Base-by-base conservation (phyloP, 2,329 filamentous ascomycete species). In the Rhexocercosporidium sp. region DNA sequence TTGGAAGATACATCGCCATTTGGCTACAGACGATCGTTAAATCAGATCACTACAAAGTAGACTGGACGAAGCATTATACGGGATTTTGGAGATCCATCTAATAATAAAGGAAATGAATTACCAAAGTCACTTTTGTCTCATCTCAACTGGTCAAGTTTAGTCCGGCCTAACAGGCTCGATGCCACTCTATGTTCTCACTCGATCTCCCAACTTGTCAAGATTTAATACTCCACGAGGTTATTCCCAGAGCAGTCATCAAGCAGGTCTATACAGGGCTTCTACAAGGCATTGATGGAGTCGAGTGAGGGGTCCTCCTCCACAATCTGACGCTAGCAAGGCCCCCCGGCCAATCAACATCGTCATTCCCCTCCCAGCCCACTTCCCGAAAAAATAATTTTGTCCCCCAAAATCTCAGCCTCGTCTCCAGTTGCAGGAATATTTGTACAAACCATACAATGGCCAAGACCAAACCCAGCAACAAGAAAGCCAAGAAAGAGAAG, bases 391-490 rank as follows among this genome's bases (percentile, higher is more conserved):
- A 57, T 59, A 59, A 46, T 25, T 51, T 54, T 27, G 12, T 51
- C 53, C n/a, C 53, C 34, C 6, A 25, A 57, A 41, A 18, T 22
- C 54, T 57, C 54, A 57, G 54, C 54, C 54, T 57, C 49, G 61
- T 41, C 27, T 31, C 61, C 56, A 60, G 29, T 8, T 12, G 14
- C 20, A 56, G 18, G 25, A 37, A 22, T 18, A n/a, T n/a, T n/a
- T n/a, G n/a, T n/a, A n/a, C 27, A 62, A 37, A 51, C 14, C 8
- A 22, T 20, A 71, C 60, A 65, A 78, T 78, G 77, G 76, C 76
- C 39, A 78, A 78, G 70, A 76, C 74, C 14, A 77, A 77, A 64
- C 76, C 77, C 22, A 73, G 64, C 12, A 72, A 74, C 20, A 76
- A 76, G 66, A 77, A 76, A 53, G 61, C 70, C 9, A 74, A 71